These are phyloP conservation scores for Talaromyces proteolyticus DNA, from an alignment of 495 filamentous ascomycete genomes.

Conservation along the genomic window DNA sequence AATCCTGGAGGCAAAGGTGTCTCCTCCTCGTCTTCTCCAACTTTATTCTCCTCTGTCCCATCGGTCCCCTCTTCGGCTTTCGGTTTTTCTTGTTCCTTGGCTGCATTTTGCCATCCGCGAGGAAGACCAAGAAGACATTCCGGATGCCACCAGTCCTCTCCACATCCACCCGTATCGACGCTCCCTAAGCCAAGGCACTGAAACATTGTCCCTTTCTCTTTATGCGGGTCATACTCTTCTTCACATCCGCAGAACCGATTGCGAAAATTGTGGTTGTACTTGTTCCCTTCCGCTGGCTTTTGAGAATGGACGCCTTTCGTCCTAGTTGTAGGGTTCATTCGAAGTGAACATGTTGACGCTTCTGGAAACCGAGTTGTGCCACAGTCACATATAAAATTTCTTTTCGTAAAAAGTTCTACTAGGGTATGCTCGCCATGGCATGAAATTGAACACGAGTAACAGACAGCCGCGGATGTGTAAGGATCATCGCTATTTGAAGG, in stretches of 20 bases:
- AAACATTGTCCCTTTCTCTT: slow-evolving; percentile 98
- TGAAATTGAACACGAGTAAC: slow-evolving; percentile 93
- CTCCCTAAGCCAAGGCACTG: slow-evolving; percentile 88
- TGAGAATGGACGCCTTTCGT: slow-evolving; percentile 75
- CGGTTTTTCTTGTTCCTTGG: slow-evolving; percentile 12
- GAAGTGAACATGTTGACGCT: slow-evolving; percentile 67
- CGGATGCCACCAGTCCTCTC: slow-evolving; percentile 99
- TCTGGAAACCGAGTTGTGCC: slow-evolving; percentile 76
- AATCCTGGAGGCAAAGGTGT: slow-evolving; percentile 73
- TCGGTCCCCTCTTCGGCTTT: slow-evolving; percentile 17
- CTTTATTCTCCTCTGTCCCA: slow-evolving; percentile 35
- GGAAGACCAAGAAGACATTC: slow-evolving; percentile 83
- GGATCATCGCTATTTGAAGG: slow-evolving; percentile 50
- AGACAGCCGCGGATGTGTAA: slow-evolving; percentile 78
- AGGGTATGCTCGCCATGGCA: slow-evolving; percentile 94
- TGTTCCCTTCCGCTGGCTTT: slow-evolving; percentile 63
- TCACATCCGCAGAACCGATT: slow-evolving; percentile 91
- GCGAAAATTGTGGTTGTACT: slow-evolving; percentile 91
- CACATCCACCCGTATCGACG: slow-evolving; percentile 77
- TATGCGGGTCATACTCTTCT: slow-evolving; percentile 74
- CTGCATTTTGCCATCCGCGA: slow-evolving; percentile 36
- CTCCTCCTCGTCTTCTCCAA: slow-evolving; percentile 37
- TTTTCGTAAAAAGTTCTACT: slow-evolving; percentile 93
- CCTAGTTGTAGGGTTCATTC: slow-evolving; percentile 66
- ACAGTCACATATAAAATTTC: slow-evolving; percentile 95